Conservation (phyloP, 2,329 filamentous ascomycete genomes). For the Fusarium sp. region DNA sequence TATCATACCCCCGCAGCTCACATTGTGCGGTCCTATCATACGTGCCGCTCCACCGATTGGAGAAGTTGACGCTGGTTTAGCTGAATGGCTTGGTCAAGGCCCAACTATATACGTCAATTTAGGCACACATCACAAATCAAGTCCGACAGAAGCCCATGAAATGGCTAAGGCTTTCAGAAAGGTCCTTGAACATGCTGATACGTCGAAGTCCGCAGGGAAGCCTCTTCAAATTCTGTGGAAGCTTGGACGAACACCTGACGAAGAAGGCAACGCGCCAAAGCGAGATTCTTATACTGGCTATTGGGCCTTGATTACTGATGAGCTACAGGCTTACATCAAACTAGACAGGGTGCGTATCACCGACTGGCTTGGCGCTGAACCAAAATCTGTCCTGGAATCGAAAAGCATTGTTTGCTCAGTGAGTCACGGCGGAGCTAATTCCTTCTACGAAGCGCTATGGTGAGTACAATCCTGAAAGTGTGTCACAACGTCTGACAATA, state of each 20-base stretch:
- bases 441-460: neutral
- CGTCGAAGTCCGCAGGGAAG: rapidly evolving
- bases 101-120: neutral
- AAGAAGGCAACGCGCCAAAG: neutral
- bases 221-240: neutral
- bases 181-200: neutral
- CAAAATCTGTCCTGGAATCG: neutral
- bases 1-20: neutral
- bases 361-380: neutral
- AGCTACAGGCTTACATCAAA: neutral
- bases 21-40: neutral
- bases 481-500: rapidly evolving
- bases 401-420: neutral
- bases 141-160: neutral
- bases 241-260: neutral
- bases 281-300: neutral
- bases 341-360: neutral
- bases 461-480: neutral
- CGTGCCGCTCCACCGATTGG: rapidly evolving
- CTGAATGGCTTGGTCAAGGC: neutral
- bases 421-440: neutral
- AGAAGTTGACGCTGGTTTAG: neutral
- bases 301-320: neutral
- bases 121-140: neutral
- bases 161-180: neutral